These are phyloP conservation scores for Xylaria sp. DNA, from an alignment of 2,329 filamentous ascomycete species.

Conservation along the genomic window DNA sequence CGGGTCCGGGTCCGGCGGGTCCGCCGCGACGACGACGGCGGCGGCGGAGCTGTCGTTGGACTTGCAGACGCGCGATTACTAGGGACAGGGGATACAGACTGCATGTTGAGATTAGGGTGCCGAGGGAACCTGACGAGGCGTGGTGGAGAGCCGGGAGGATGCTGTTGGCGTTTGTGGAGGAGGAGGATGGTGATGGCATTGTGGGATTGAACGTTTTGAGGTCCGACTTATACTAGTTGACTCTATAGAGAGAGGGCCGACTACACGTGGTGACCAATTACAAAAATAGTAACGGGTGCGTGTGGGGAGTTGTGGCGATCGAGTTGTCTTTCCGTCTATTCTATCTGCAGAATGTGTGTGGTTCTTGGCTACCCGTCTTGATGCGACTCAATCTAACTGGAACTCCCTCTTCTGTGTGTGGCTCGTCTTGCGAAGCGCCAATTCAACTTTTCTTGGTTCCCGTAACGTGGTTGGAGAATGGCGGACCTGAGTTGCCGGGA, in stretches of 20 bases:
- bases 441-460: conserved; percentile 10
- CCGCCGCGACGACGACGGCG: conserved; percentile 38
- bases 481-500: background rate
- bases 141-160: conserved; percentile 80
- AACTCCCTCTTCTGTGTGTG: background rate
- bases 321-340: background rate
- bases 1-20: background rate
- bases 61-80: conserved; percentile 83
- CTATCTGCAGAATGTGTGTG: background rate
- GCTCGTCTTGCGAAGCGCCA: conserved; percentile 2
- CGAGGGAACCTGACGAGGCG: conserved; percentile 80
- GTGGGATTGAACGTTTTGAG: too few species aligned
- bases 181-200: conserved; percentile 32
- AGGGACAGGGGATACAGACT: conserved; percentile 84
- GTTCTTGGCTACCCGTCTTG: background rate
- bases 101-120: conserved; percentile 81
- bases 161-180: conserved; percentile 38
- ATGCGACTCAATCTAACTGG: background rate
- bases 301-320: background rate
- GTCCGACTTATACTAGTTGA: conserved; percentile 29
- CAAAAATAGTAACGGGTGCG: background rate
- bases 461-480: conserved; percentile 29
- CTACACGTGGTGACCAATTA: conserved; percentile 3
- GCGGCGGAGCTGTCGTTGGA: conserved; percentile 69
- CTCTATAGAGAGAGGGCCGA: background rate